These are phyloP conservation scores for Plasmodium malariae DNA, from an alignment of 169 alveolate genomes.

Conservation along the genomic window DNA sequence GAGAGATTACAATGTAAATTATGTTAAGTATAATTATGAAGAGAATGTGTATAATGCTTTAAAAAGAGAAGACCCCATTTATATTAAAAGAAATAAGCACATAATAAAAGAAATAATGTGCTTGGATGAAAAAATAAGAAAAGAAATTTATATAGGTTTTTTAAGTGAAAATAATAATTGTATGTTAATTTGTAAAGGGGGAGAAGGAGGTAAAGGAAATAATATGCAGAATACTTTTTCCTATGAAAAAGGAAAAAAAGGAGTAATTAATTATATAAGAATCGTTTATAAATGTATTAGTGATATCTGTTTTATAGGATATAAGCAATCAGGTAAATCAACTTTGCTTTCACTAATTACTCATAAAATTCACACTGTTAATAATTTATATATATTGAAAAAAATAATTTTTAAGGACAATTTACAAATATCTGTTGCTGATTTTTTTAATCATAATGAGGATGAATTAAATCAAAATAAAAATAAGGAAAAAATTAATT, in stretches of 20 bases:
- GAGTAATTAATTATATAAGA: conserved; percentile 18
- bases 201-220: conserved; percentile 72
- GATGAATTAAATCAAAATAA: not conserved
- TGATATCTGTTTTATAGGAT: conserved; percentile 65
- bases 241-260: conserved; percentile 44
- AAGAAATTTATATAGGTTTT: conserved; percentile 47
- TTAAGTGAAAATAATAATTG: conserved; percentile 40
- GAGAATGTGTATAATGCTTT: conserved; percentile 43
- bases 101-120: conserved; percentile 37
- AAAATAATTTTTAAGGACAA: conserved; percentile 54
- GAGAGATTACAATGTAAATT: not conserved
- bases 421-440: conserved; percentile 71
- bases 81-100: conserved; percentile 57
- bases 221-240: conserved; percentile 69
- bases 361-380: conserved; percentile 63
- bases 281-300: conserved; percentile 67
- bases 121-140: conserved; percentile 26
- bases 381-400: conserved; percentile 61
- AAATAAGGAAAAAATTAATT: not conserved
- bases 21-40: conserved; percentile 16
- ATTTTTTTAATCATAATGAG: conserved; percentile 19
- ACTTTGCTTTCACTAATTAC: conserved; percentile 53
- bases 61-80: conserved; percentile 62
- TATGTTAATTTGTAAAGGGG: conserved; percentile 59
- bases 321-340: conserved; percentile 43